Base-by-base conservation (phyloP, 805 yeast genomes). In the Nakazawaea populi region DNA sequence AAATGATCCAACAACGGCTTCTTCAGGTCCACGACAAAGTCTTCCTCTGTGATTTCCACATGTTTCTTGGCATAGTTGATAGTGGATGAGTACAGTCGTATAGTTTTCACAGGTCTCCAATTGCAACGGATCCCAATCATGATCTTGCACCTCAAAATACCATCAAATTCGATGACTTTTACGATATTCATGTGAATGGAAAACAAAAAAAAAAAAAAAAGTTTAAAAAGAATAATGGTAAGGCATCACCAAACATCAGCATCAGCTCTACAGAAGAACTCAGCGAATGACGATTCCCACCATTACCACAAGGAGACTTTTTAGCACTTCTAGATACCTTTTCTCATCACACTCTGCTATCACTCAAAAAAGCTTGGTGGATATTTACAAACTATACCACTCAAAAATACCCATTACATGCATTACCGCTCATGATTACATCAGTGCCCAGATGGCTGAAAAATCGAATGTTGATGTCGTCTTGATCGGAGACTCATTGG, bases 401-500 rank as follows among this genome's bases (percentile, higher is more conserved):
- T 30, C 53, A 9, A 53, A 54, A 7, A 48, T 44, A 3, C 68
- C 67, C 10, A 57, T 67, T 2, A 37, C 68, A 1, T 62, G 64
- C 29, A 70, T 90, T n/a, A 92, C 99, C 0, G 96, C 96, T 0
- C 89, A 92, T 64, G 98, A 92, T 62, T 85, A 74, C 60, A 80
- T 91, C 14, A 83, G 96, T 0, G 94, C 83, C 0, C 70, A 73
- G 32, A 71, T 86, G 58, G 95, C 90, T 0, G 70, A 68, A 31
- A 83, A 85, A 28, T 79, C 91, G 0, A 75, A 77, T 0, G 74
- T 82, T 2, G 97, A 92, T 58, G 74, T 84, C 52, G 73, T 84
- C 6, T 73, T 92, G 2, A 83, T 92, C 4, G 99, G 99, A 3
- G 99, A 92, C 65, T 91, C 97, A 0, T 69, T 94, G 29, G 89